Percentiles rank a stretch among this genome's conserved stretches.
phyloP scores from a whole-genome alignment of 495 filamentous ascomycete genomes.

The Talaromyces ruber region DNA sequence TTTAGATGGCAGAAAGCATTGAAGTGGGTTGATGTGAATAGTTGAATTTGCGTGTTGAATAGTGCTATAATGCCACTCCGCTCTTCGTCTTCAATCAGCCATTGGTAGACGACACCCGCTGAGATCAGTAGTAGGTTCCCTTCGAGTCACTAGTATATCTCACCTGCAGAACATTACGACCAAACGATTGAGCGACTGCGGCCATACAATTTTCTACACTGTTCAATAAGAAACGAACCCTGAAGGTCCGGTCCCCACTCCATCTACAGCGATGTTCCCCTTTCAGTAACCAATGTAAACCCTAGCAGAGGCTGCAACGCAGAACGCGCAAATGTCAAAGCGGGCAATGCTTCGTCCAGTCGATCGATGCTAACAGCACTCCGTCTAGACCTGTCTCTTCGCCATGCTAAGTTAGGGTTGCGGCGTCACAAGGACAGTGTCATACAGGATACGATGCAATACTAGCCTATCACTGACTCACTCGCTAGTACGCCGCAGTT shows the following conservation, averaged over 20 bases:
- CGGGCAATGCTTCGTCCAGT: background rate
- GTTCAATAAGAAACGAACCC: background rate
- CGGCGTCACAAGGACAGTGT: background rate
- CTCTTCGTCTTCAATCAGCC: background rate
- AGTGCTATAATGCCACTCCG: background rate
- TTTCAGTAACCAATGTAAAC: background rate
- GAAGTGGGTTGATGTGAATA: background rate
- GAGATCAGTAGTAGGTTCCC: background rate
- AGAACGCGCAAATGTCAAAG: background rate
- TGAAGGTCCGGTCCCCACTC: background rate
- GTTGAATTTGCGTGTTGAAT: background rate
- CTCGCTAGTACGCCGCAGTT: no score
- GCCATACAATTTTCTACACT: background rate
- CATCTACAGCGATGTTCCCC: background rate
- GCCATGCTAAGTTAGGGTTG: background rate
- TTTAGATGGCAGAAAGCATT: background rate
- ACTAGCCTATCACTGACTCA: background rate
- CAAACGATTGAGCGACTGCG: background rate
- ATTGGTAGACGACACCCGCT: background rate
- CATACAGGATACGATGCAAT: background rate
- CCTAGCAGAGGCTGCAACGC: no score
- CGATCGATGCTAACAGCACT: background rate
- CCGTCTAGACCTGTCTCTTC: background rate
- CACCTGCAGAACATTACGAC: background rate
- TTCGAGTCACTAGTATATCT: background rate